Base-by-base conservation (phyloP, 352 stramenopile genomes). In the Phytophthora megakarya region DNA sequence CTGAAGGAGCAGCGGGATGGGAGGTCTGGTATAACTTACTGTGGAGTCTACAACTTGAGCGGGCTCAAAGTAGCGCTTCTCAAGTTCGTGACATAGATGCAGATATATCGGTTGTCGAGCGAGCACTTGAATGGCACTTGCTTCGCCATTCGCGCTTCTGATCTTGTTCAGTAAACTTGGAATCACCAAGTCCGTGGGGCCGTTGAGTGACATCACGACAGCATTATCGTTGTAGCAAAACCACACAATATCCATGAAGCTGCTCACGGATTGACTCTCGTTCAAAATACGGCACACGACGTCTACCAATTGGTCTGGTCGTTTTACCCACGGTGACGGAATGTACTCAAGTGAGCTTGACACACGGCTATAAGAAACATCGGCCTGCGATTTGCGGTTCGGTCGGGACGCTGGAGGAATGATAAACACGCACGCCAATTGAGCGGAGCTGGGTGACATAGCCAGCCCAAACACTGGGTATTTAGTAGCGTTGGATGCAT, bases 311-410 rank as follows among this genome's bases (percentile, higher is more conserved):
- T 72, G 54, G 1, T 55, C 39, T 1, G 78, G 30, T 32, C 70
- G 63, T 23, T 73, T 79, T 19, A 81, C 73, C 56, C 76, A 84
- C 4, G 82, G 82, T 13, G 76, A 80, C 16, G 84, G 78, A 42
- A 95, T 69, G 47, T 84, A 92, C 70, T 95, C 86, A 9, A 93
- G 72, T 13, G 78, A 75, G 42, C 76, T 80, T 5, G 81, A 92
- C 2, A 95, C 81, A 47, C 86, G 81, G 33, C 75, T 90, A 68
- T 93, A 95, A 22, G 86, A 91, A n/a, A 92, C 82, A 51, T 95
- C 86, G 1, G 86, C 86, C 37, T 95, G 86, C 10, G 84, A 92
- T 49, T 88, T 90, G 54, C 86, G 82, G 42, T 90, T 93, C 15
- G 86, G 86, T 35, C 85, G 74, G n/a, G 86, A 86, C 0, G 86